Percentiles rank a stretch among this genome's conserved stretches.
Conservation (phyloP, 2,329 filamentous ascomycete genomes). For the Chalaropsis thielavioides region DNA sequence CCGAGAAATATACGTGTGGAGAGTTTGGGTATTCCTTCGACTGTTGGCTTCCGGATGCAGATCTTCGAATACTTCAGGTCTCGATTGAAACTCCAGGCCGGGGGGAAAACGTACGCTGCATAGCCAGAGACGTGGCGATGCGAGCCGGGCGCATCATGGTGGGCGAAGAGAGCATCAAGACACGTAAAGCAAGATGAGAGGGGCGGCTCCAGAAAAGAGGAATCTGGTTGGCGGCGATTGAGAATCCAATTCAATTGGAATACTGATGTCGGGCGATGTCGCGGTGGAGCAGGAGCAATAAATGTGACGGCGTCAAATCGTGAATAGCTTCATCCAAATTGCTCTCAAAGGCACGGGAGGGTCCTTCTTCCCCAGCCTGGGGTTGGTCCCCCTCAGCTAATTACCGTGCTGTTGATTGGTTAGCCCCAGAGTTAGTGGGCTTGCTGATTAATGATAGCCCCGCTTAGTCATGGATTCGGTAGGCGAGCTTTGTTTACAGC, state of each 20-base stretch:
- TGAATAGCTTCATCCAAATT: constrained; percentile 2
- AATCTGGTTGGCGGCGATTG: background rate
- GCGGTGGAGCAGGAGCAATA: background rate
- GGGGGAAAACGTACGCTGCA: constrained; percentile 32
- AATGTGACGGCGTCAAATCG: background rate
- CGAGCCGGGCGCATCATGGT: constrained; percentile 36
- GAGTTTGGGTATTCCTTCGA: background rate
- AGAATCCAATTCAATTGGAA: background rate
- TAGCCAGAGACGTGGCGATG: constrained; percentile 37
- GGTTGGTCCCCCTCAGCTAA: background rate
- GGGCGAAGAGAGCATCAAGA: constrained; percentile 9
- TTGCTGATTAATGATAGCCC: background rate
- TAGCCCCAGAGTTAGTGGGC: background rate
- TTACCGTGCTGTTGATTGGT: background rate
- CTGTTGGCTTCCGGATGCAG: background rate
- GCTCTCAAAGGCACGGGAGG: background rate
- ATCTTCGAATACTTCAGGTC: background rate
- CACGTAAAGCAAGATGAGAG: background rate
- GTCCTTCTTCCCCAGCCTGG: background rate
- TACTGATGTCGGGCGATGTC: background rate
- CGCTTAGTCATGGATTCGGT: background rate
- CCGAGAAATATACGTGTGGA: background rate
- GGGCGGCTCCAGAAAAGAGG: background rate
- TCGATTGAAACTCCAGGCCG: background rate
- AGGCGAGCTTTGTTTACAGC: background rate